Conservation (phyloP, 2,329 filamentous ascomycete species). For the Neonectria coccinea region DNA sequence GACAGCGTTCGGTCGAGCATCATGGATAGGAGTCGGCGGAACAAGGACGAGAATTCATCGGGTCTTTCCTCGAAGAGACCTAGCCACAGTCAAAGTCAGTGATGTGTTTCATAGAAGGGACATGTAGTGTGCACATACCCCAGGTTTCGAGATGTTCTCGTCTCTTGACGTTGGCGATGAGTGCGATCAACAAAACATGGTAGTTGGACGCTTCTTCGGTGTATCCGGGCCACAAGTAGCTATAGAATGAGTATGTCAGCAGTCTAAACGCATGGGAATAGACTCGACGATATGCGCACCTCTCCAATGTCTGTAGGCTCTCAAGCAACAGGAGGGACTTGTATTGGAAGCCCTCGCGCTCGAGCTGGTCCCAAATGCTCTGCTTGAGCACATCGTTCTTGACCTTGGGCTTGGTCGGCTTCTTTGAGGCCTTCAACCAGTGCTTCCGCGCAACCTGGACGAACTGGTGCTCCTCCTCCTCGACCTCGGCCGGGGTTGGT, state of each 20-base stretch:
- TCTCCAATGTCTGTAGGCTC: constrained; percentile 90
- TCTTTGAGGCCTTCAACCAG: constrained; percentile 79
- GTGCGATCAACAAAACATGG: constrained; percentile 86
- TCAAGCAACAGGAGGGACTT: constrained; percentile 86
- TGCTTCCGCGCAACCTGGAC: constrained; percentile 83
- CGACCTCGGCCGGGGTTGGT: constrained; percentile 73
- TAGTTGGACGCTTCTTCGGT: constrained; percentile 89
- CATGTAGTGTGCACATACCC: constrained; percentile 64
- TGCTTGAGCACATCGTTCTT: constrained; percentile 88
- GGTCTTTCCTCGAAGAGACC: constrained; percentile 81
- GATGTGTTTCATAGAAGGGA: not conserved
- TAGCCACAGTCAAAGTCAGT: constrained; percentile 50
- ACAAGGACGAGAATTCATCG: constrained; percentile 87
- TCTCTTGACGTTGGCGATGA: constrained; percentile 89
- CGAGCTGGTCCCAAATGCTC: constrained; percentile 89
- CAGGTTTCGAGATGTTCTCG: constrained; percentile 89
- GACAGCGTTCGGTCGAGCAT: constrained; percentile 78
- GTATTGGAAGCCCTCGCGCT: constrained; percentile 82
- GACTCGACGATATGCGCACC: constrained; percentile 56
- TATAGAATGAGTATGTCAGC: constrained; percentile 51
- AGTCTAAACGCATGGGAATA: constrained; percentile 25
- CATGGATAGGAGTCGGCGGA: constrained; percentile 90
- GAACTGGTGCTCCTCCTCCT: constrained; percentile 78
- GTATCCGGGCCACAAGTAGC: constrained; percentile 96
- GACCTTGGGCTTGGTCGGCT: constrained; percentile 74